These are phyloP conservation scores for Eustoma russellianum DNA, from an alignment of 257 asterid genomes.

Conservation along the genomic window DNA sequence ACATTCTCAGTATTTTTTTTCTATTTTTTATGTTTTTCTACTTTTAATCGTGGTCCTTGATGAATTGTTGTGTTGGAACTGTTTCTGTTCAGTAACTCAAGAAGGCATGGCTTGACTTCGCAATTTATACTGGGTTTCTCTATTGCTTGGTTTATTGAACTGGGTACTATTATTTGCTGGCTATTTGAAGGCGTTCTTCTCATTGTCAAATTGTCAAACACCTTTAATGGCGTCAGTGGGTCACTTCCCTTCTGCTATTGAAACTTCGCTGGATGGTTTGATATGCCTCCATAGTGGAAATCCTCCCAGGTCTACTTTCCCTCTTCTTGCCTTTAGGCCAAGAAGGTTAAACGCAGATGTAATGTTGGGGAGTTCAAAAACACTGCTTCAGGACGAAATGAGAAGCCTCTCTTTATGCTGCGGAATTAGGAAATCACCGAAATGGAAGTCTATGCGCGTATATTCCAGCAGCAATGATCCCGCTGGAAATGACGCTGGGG, in stretches of 20 bases:
- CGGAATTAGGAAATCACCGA: constrained; percentile 27
- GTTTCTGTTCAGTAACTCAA: not conserved
- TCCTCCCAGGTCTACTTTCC: constrained; percentile 32
- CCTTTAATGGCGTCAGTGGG: constrained; percentile 45
- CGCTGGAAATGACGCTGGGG: constrained; percentile 33
- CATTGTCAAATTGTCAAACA: constrained; percentile 25
- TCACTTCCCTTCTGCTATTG: constrained; percentile 28
- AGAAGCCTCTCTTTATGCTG: constrained; percentile 27
- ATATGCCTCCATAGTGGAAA: constrained; percentile 23
- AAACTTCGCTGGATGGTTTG: constrained; percentile 39
- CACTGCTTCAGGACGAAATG: constrained; percentile 17
- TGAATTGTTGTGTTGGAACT: not conserved
- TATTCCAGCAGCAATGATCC: constrained; percentile 30
- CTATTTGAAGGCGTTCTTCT: constrained; percentile 5
- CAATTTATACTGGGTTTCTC: constrained; percentile 9
- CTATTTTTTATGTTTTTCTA: not conserved
- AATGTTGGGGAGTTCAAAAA: constrained; percentile 21
- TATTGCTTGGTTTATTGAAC: constrained; percentile 6
- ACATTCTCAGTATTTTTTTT: not conserved
- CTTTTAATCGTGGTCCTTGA: not conserved
- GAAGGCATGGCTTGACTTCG: not conserved
- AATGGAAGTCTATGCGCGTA: constrained; percentile 32
- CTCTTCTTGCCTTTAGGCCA: constrained; percentile 23
- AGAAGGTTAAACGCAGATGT: constrained; percentile 25
- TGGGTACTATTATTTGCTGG: constrained; percentile 13